Base-by-base conservation (phyloP, 495 filamentous ascomycete genomes). In the Geopyxis carbonaria region DNA sequence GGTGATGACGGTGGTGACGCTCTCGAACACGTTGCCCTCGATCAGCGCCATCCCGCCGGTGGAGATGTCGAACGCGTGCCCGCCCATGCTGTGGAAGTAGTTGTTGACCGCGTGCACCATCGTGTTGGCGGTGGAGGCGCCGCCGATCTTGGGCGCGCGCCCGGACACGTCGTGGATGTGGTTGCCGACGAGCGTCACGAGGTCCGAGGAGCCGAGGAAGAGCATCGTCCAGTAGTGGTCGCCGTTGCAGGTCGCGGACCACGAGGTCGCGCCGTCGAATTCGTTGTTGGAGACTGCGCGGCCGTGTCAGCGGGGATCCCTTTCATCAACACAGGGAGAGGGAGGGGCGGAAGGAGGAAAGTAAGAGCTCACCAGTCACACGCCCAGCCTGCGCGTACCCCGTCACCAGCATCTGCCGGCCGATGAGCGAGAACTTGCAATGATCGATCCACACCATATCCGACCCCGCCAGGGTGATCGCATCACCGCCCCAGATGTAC, bases 11-110 rank as follows among this genome's bases (percentile, higher is more conserved):
- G 45, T 56, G 1, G 35, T 40, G 34, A 70, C 63, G 43, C 65
- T 65, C 56, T 69, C 61, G 60, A 74, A 73, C n/a, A 65, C 64
- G 47, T 67, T 72, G n/a, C 70, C 70, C 50, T 73, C 70, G 3
- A 65, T 68, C 4, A 74, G 58, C 31, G 70, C 64, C 46, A 62
- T 62, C 31, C 59, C 63, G 33, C 67, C 67, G 5, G 55, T 48
- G 24, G 52, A 61, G 38, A 70, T 62, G 51, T 73, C 68, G 53
- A 74, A 74, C 11, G 64, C 61, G 50, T 73, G 69, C 22, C 68
- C 68, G 27, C 57, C 45, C 51, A 60, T 65, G 43, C 62, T 57
- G 48, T 66, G 61, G 53, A 60, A 72, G 62, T 72, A 70, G 61
- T 73, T 74, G 64, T 73, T 74, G 46, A 70, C 67, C 22, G 59